Percentiles rank a stretch among this genome's conserved stretches.
Conservation (phyloP, 2,329 filamentous ascomycete genomes). For the Sphaceloma murrayae region DNA sequence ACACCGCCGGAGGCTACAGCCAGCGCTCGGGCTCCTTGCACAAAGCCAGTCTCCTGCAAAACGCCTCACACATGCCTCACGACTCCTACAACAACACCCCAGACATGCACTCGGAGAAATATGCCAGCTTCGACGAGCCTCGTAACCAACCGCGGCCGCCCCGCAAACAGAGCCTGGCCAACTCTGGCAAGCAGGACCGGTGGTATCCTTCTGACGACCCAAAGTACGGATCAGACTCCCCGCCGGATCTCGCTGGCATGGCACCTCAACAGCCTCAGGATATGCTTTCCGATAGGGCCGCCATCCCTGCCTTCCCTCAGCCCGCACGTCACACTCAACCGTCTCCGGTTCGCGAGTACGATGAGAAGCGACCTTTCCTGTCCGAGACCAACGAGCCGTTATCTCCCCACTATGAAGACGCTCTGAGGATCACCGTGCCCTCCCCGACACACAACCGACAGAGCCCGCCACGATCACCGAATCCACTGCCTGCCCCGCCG, state of each 20-base stretch:
- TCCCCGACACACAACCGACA: slow-evolving; percentile 13
- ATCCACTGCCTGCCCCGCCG: slow-evolving; percentile 6
- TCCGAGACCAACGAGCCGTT: background rate
- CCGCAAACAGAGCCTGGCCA: slow-evolving; percentile 9
- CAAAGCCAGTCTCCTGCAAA: slow-evolving; percentile 44
- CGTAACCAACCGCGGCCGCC: background rate
- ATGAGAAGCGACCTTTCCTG: slow-evolving; percentile 6
- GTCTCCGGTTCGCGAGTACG: slow-evolving; percentile 5
- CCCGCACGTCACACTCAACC: slow-evolving; percentile 3
- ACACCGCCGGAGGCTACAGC: slow-evolving; percentile 39
- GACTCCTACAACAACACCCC: slow-evolving; percentile 14
- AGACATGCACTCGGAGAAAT: slow-evolving; percentile 10
- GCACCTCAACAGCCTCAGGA: slow-evolving; percentile 11
- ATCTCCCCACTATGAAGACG: slow-evolving; percentile 4
- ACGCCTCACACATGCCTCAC: slow-evolving; percentile 49
- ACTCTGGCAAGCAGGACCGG: slow-evolving; percentile 10
- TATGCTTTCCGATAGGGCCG: slow-evolving; percentile 7
- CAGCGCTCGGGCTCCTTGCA: slow-evolving; percentile 35
- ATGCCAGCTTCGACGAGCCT: slow-evolving; percentile 6
- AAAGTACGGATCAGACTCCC: slow-evolving; percentile 14
- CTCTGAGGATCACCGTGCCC: slow-evolving; percentile 14
- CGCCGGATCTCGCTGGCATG: slow-evolving; percentile 10
- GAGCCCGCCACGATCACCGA: slow-evolving; percentile 9
- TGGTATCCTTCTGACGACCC: slow-evolving; percentile 15
- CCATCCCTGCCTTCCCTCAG: slow-evolving; percentile 13